A percentile compares a stretch with the other conserved stretches of the same genome.
These are phyloP conservation scores for Taiwanofungus camphoratus DNA, from an alignment of 1,284 basidiomycete genomes.

Conservation along the genomic window DNA sequence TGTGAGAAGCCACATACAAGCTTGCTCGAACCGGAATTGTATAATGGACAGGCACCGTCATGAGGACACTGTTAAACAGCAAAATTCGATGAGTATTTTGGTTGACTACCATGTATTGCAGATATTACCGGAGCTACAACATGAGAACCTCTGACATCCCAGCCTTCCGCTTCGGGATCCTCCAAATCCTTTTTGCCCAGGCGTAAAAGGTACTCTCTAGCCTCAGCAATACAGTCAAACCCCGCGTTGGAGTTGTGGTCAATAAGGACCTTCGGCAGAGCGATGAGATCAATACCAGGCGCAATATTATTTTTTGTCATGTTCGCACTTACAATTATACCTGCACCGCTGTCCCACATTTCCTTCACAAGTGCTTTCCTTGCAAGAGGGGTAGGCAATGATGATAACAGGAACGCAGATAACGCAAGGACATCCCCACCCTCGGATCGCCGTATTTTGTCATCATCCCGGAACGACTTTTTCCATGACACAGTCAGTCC, in stretches of 20 bases:
- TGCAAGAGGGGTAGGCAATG: slow-evolving; percentile 55
- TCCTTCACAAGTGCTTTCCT: slow-evolving; percentile 70
- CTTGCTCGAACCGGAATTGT: slow-evolving; percentile 43
- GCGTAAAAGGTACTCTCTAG: slow-evolving; percentile 72
- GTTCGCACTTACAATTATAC: slow-evolving; percentile 54
- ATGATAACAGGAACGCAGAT: slow-evolving; percentile 82
- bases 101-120: not conserved
- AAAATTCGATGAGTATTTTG: not conserved
- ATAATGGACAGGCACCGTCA: slow-evolving; percentile 79
- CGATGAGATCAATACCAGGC: not conserved
- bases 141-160: slow-evolving; percentile 53
- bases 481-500: slow-evolving; percentile 46
- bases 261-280: slow-evolving; percentile 64
- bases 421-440: slow-evolving; percentile 64
- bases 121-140: slow-evolving; percentile 75
- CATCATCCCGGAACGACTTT: slow-evolving; percentile 46
- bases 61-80: slow-evolving; percentile 74
- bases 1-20: slow-evolving; percentile 84
- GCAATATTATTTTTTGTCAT: not conserved
- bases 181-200: slow-evolving; percentile 57
- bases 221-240: slow-evolving; percentile 80
- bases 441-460: slow-evolving; percentile 31
- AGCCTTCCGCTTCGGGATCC: slow-evolving; percentile 34
- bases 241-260: slow-evolving; percentile 79
- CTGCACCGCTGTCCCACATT: slow-evolving; percentile 88